Conservation (phyloP, 805 yeast species). For the Candida loeiensis region DNA sequence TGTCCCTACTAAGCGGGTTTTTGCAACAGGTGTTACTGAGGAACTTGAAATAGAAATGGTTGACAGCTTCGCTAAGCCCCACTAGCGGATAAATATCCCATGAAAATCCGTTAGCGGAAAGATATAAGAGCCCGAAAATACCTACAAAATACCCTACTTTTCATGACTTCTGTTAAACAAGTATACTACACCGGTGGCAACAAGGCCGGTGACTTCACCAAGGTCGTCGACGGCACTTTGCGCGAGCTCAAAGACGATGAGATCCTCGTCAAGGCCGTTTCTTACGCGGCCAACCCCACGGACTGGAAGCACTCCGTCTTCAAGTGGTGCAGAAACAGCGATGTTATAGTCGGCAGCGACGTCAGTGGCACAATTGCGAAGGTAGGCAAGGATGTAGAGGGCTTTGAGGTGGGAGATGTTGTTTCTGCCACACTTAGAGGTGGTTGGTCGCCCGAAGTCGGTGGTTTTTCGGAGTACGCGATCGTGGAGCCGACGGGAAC, state of each 20-base stretch:
- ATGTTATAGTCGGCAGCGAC: conserved; percentile 59
- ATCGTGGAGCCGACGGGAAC: conserved; percentile 34
- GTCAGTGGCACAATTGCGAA: conserved; percentile 54
- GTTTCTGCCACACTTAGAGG: conserved; percentile 59
- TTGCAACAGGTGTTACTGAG: too few species aligned
- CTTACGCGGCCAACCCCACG: conserved; percentile 64
- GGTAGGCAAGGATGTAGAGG: conserved; percentile 44
- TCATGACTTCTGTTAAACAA: conserved; percentile 5
- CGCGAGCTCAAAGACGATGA: conserved; percentile 34
- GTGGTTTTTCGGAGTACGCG: conserved; percentile 59
- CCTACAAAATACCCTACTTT: too few species aligned
- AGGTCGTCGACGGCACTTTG: conserved; percentile 25
- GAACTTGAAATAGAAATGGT: too few species aligned
- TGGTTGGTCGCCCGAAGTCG: conserved; percentile 43
- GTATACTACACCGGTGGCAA: conserved; percentile 4
- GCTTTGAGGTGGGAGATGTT: conserved; percentile 40
- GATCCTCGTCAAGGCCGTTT: conserved; percentile 48
- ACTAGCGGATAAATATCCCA: too few species aligned
- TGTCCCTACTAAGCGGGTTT: too few species aligned
- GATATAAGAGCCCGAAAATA: too few species aligned
- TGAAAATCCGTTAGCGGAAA: too few species aligned
- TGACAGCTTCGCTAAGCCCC: too few species aligned
- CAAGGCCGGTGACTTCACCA: conserved; percentile 9
- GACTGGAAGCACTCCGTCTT: conserved; percentile 59
- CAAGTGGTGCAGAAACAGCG: conserved; percentile 37